Base-by-base conservation (phyloP, 208 protist species). In the Leishmania guyanensis region DNA sequence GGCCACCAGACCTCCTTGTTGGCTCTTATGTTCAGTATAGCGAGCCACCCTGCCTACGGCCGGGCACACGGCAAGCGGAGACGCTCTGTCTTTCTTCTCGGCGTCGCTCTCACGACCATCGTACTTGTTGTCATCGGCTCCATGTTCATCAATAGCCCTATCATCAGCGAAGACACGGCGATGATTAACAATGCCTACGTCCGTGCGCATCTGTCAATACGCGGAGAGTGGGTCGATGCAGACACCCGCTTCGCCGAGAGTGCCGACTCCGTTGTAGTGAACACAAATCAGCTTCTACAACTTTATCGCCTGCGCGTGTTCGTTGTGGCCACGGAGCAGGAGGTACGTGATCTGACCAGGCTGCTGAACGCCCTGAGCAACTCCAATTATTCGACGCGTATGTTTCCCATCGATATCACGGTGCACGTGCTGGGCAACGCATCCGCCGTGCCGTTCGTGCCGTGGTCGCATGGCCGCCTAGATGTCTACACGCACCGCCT, bases 381-480 rank as follows among this genome's bases (percentile, higher is more conserved):
- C 43, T 80, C 79, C 9, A 79, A 92, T 68, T 94, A 94, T 69
- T 46, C 64, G 0, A 46, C 58, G 1, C 75, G 78, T 12, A 20
- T 29, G 10, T 84, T 88, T 39, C 86, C 86, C 20, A 75, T 92
- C 33, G 86, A 92, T 66, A 74, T 94, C 36, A 80, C 83, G 43
- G 60, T 95, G 36, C 70, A 77, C n/a, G 54, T 94, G 12, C 66
- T 87, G 17, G 73, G 79, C 36, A 75, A 58, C n/a, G 16, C 26
- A 14, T 77, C 17, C 22, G 85, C 58, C 0, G 39, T 93, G 50
- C 76, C 75, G 6, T 58, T 14, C 36, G 64, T 91, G 33, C 36
- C 46, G 46, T 96, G 91, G 89, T 72, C 60, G 5, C 86, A 91
- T 46, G 90, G 91, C 12, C 78, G 81, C 39, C 79, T 90, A 16